Evolutionary conservation across 768 basidiomycete species (phyloP).

Genomic region (Pulveroboletus sp.): DNA sequence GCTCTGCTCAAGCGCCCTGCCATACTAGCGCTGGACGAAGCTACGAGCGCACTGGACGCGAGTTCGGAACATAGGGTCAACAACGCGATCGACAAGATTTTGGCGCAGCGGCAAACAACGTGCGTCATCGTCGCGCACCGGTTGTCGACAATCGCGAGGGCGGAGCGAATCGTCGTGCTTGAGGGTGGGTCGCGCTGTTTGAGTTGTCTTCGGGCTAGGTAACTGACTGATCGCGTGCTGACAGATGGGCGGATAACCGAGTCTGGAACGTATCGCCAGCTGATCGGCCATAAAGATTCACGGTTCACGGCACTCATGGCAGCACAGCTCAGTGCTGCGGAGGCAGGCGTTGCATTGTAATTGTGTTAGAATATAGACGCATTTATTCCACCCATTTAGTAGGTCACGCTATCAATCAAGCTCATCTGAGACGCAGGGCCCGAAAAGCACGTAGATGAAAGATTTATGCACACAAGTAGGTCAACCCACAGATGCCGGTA

Average conservation of each 20-base stretch:
- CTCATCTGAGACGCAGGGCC: too few relatives aligned
- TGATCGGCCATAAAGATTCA: slow-evolving; percentile 69
- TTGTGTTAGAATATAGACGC: too few relatives aligned
- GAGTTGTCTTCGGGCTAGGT: too few relatives aligned
- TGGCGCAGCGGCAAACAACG: slow-evolving; percentile 74
- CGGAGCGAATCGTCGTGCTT: slow-evolving; percentile 85
- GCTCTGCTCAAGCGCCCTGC: slow-evolving; percentile 87
- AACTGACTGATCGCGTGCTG: not conserved
- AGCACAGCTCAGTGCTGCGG: slow-evolving; percentile 67
- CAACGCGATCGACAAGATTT: slow-evolving; percentile 85
- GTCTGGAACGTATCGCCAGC: slow-evolving; percentile 73
- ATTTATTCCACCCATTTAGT: too few relatives aligned
- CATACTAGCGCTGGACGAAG: slow-evolving; percentile 87
- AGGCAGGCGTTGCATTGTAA: slow-evolving; percentile 13
- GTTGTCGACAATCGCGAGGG: slow-evolving; percentile 84
- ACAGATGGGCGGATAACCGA: slow-evolving; percentile 76
- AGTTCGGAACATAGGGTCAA: slow-evolving; percentile 82
- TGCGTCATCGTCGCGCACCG: slow-evolving; percentile 89
- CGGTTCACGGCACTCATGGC: slow-evolving; percentile 88
- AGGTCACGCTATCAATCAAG: too few relatives aligned
- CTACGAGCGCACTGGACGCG: slow-evolving; percentile 84
- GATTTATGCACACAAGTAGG: too few relatives aligned
- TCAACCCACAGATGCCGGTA: too few relatives aligned
- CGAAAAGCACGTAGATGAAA: too few relatives aligned
- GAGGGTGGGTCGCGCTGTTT: slow-evolving; percentile 50